Conservation (phyloP, 768 basidiomycete species). For the Tulasnella sp. region DNA sequence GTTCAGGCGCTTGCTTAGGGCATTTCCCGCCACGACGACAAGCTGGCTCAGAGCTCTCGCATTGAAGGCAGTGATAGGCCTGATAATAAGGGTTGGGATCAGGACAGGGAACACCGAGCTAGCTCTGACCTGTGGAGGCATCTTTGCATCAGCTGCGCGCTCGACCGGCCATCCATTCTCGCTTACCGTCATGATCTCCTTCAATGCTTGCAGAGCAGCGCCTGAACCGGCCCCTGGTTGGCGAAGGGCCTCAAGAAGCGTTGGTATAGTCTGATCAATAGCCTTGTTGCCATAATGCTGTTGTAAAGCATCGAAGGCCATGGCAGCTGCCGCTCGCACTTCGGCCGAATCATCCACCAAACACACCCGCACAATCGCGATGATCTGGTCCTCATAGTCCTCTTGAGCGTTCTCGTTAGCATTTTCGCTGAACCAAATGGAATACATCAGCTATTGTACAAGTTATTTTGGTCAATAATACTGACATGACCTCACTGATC, state of each 20-base stretch:
- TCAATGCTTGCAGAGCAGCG: conserved; percentile 84
- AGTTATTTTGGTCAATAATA: conserved; percentile 2
- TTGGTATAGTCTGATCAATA: conserved; percentile 94
- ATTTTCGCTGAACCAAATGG: conserved; percentile 48
- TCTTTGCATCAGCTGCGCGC: conserved; percentile 7
- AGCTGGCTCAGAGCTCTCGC: conserved; percentile 81
- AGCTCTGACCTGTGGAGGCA: conserved; percentile 61
- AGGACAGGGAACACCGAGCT: conserved; percentile 93
- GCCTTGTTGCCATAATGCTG: conserved; percentile 82
- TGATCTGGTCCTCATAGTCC: conserved; percentile 80
- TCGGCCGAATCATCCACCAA: conserved; percentile 80
- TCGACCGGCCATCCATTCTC: neutral
- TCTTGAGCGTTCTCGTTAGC: conserved; percentile 75
- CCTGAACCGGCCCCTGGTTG: conserved; percentile 91
- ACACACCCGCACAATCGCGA: conserved; percentile 68
- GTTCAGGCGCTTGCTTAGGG: conserved; percentile 72
- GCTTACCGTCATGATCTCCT: conserved; percentile 85
- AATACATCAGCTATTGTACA: conserved; percentile 9
- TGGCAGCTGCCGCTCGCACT: conserved; percentile 83
- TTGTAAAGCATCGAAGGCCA: conserved; percentile 83
- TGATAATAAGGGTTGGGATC: conserved; percentile 82
- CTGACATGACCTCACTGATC: conserved; percentile 81
- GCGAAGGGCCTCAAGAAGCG: conserved; percentile 81
- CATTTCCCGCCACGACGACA: conserved; percentile 86
- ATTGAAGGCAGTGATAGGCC: conserved; percentile 92